Percentiles rank a stretch among this genome's conserved stretches.
Evolutionary conservation across 352 stramenopile genomes (phyloP).

Genomic region (Salisapilia sapeloensis): DNA sequence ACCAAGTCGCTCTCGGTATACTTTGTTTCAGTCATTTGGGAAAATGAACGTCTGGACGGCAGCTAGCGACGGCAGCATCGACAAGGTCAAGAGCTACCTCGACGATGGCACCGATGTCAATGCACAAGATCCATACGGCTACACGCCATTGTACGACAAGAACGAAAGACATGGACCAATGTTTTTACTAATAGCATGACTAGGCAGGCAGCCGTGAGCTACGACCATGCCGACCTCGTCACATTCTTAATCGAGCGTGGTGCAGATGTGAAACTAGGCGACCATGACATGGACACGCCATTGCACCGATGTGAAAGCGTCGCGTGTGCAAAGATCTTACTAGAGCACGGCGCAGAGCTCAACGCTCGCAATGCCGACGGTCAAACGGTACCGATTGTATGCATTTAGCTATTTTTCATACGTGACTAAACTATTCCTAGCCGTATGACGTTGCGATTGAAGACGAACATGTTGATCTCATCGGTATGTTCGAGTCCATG

Average conservation of each 20-base stretch:
- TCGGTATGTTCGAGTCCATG: conserved; percentile 20
- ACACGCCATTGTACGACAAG: conserved; percentile 30
- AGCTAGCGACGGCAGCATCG: conserved; percentile 38
- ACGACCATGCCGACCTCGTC: conserved; percentile 42
- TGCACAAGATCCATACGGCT: conserved; percentile 43
- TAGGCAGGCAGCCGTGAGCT: conserved; percentile 52
- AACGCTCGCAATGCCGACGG: conserved; percentile 45
- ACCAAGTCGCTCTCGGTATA: no score
- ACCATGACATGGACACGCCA: conserved; percentile 51
- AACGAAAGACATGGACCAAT: not conserved
- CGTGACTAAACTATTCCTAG: conserved; percentile 6
- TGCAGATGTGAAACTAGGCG: conserved; percentile 17
- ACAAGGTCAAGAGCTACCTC: conserved; percentile 29
- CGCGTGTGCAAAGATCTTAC: conserved; percentile 30
- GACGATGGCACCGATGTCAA: conserved; percentile 22
- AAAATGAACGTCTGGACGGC: conserved; percentile 47
- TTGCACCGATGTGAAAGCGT: conserved; percentile 43
- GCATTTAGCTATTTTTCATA: not conserved
- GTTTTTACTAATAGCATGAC: not conserved
- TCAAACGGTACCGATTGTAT: conserved; percentile 15
- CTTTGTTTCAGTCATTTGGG: no score
- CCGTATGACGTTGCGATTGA: conserved; percentile 43
- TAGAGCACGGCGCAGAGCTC: conserved; percentile 31
- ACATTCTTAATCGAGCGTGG: conserved; percentile 24
- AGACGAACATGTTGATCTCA: conserved; percentile 35